These are phyloP conservation scores for Peronospora destructor DNA, from an alignment of 352 stramenopile species.

Conservation along the genomic window DNA sequence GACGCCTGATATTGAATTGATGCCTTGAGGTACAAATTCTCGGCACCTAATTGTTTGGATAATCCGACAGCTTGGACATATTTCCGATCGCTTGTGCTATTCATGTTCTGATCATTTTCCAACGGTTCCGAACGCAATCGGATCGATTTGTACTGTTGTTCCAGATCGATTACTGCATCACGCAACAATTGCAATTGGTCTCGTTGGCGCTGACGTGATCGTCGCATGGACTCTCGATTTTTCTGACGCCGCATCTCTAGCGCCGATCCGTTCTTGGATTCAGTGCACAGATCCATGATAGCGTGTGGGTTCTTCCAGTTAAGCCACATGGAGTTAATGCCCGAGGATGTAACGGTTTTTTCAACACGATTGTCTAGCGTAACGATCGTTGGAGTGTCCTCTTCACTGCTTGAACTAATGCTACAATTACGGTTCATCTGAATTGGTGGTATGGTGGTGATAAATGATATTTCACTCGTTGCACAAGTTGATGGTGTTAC, in stretches of 20 bases:
- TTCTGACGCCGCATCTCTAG: slow-evolving; percentile 39
- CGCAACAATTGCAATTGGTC: slow-evolving; percentile 40
- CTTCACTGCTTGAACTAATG: slow-evolving; percentile 26
- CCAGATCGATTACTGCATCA: slow-evolving; percentile 32
- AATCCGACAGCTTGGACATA: slow-evolving; percentile 28
- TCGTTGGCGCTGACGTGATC: slow-evolving; percentile 41
- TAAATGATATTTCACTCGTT: background rate
- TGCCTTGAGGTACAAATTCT: slow-evolving; percentile 45
- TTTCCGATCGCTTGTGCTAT: slow-evolving; percentile 6
- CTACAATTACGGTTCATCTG: slow-evolving; percentile 7
- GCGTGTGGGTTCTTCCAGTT: slow-evolving; percentile 30
- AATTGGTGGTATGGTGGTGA: slow-evolving; percentile 1
- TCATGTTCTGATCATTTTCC: background rate
- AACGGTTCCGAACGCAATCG: slow-evolving; percentile 23
- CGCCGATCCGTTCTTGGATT: slow-evolving; percentile 28
- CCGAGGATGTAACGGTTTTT: background rate
- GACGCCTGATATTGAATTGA: slow-evolving; percentile 40
- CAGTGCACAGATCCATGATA: slow-evolving; percentile 28
- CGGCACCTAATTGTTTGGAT: slow-evolving; percentile 38
- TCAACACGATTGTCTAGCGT: background rate
- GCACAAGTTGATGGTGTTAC: slow-evolving; percentile 1
- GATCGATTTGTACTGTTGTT: slow-evolving; percentile 37
- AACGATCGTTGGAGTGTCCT: slow-evolving; percentile 11
- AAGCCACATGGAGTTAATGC: slow-evolving; percentile 38
- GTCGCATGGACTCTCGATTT: slow-evolving; percentile 56